These are phyloP conservation scores for Teunomyces atbi DNA, from an alignment of 805 yeast genomes.

Conservation along the genomic window DNA sequence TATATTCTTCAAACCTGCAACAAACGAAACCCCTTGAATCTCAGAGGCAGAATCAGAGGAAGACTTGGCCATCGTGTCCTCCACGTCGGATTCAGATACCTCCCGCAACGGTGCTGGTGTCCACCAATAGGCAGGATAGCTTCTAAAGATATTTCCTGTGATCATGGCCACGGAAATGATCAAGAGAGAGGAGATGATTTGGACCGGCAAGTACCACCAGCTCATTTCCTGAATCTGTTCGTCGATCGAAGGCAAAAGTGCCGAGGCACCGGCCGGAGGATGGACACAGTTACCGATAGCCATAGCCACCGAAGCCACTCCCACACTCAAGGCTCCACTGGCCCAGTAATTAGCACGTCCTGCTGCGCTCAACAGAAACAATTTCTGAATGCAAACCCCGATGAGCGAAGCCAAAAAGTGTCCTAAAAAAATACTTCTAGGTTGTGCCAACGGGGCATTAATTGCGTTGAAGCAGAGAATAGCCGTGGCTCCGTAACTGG, in stretches of 20 bases:
- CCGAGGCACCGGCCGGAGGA: slow-evolving; percentile 75
- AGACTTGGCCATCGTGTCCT: neutral
- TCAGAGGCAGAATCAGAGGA: neutral
- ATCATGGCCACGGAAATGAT: slow-evolving; percentile 51
- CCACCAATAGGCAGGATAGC: slow-evolving; percentile 66
- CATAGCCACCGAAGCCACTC: slow-evolving; percentile 53
- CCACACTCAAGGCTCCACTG: slow-evolving; percentile 58
- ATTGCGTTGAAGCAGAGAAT: slow-evolving; percentile 55
- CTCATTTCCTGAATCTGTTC: slow-evolving; percentile 46
- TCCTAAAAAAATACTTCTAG: slow-evolving; percentile 57
- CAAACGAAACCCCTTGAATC: slow-evolving; percentile 12
- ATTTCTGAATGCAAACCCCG: slow-evolving; percentile 54
- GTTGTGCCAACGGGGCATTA: slow-evolving; percentile 63
- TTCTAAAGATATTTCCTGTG: slow-evolving; percentile 51
- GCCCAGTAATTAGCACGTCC: slow-evolving; percentile 54
- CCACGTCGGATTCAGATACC: neutral
- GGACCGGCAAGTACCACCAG: slow-evolving; percentile 65
- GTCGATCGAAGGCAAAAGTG: slow-evolving; percentile 54
- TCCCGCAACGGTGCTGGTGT: slow-evolving; percentile 27
- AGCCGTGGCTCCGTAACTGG: slow-evolving; percentile 63
- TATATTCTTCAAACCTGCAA: slow-evolving; percentile 13
- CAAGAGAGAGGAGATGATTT: slow-evolving; percentile 47
- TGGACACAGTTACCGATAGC: slow-evolving; percentile 55
- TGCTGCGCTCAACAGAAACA: slow-evolving; percentile 44
- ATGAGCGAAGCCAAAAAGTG: slow-evolving; percentile 52